Evolutionary conservation across 176 grass and related monocot genomes (phyloP), one percentile per base, ranked within the genome.

Genomic region (Pontederia crassipes): DNA sequence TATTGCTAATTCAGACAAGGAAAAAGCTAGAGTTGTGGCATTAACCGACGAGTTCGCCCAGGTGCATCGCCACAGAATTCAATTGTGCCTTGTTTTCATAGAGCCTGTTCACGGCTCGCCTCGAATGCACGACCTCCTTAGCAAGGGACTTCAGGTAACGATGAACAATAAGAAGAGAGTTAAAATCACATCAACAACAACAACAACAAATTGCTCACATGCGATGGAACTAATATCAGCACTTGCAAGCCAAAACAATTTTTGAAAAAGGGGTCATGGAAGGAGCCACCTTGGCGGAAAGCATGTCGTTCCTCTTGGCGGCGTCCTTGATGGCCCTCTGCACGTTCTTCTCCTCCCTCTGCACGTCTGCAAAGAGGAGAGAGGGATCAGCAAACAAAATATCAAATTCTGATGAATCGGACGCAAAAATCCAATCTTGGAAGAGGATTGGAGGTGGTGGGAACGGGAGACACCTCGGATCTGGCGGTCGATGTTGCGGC

Each of bases 41-140:
- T 74, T 61, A 90, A 94, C 84, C 89, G 17, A 80, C 78, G 61
- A 90, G 74, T 82, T 96, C 91, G 58, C 91, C 91, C 29, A 96
- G 91, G 72, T 96, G 86, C 91, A 96, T 96, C 20, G 91, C 82
- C 51, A 94, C 72, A 66, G 89, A 94, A 75, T 94, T 96, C 29
- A 96, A 57, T 45, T 96, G 86, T 53, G 89, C 89, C 65, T 94
- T 85, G 67, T 94, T 85, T 76, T 96, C 91, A 53, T 87, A 90
- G 75, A 96, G 86, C 62, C 86, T 86, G 40, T 86, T 96, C 54
- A 96, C 86, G 65, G 86, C 91, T 70, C 68, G 64, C 24, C 73
- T 96, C 32, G 91, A 96, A 67, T 62, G 68, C 50, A 94, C 84
- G 56, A 94, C 49, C 82, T 94, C 89, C 63, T 88, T 90, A 67